Conservation (phyloP, 768 basidiomycete genomes). For the Mycena latifolia region DNA sequence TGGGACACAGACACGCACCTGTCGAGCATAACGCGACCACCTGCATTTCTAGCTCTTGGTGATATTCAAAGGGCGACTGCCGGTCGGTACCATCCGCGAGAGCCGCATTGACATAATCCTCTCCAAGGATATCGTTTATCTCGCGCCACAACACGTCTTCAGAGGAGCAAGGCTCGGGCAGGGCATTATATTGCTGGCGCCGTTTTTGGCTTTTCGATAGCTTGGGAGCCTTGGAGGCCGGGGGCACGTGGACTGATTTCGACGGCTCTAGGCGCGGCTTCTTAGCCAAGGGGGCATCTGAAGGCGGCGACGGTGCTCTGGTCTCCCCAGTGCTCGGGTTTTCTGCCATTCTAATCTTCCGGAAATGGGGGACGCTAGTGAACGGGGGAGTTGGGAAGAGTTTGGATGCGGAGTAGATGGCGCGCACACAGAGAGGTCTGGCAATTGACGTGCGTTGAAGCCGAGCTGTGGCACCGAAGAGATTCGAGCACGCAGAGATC, state of each 20-base stretch:
- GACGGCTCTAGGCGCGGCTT: constrained; percentile 40
- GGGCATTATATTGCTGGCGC: constrained; percentile 52
- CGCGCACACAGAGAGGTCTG: neutral
- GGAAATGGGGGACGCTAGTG: neutral
- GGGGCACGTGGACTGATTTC: neutral
- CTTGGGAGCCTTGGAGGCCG: constrained; percentile 7
- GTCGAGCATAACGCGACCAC: constrained; percentile 74
- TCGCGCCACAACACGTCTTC: constrained; percentile 86
- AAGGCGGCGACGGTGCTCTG: constrained; percentile 19
- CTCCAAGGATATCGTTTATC: constrained; percentile 74
- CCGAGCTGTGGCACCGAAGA: neutral
- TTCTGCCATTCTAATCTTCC: constrained; percentile 10
- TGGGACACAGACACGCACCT: constrained; percentile 53
- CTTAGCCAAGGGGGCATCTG: constrained; percentile 43
- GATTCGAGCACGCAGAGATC: neutral
- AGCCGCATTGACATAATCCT: constrained; percentile 63
- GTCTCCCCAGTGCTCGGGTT: constrained; percentile 2
- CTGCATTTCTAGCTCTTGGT: constrained; percentile 74
- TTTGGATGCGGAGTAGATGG: neutral
- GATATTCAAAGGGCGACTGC: constrained; percentile 69
- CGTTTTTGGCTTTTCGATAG: constrained; percentile 41
- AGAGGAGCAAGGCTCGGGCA: constrained; percentile 74
- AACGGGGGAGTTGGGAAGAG: constrained; percentile 4
- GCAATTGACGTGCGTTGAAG: neutral
- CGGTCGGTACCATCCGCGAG: constrained; percentile 64